Evolutionary conservation across 2,329 filamentous ascomycete genomes (phyloP), one percentile per base, ranked within the genome.

Genomic region (Ascochyta pisi): DNA sequence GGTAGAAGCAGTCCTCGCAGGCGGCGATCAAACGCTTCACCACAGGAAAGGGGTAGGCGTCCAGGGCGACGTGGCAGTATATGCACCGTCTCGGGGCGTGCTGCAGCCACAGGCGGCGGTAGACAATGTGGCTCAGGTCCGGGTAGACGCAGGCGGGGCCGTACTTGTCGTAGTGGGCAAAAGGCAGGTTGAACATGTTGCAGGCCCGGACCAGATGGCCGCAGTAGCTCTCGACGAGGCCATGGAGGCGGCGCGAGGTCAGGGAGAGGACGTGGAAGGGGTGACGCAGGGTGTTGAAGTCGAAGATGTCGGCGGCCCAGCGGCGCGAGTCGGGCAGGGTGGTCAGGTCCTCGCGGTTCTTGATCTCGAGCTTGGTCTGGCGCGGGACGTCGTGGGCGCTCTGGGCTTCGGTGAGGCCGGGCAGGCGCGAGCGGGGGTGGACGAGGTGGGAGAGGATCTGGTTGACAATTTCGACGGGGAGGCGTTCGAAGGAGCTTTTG

Each of bases 141-240:
- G 71, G 70, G 44, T 70, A 64, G 4, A 69, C 68, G 10, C 60
- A 58, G 1, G 56, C 42, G 3, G 57, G 27, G 7, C 68, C 67
- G 37, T 63, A 45, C 15, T 49, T 53, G 40, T 70, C 68, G 35
- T 63, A 48, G 2, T 62, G 63, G 4, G 60, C 50, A 50, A 70
- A 70, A 0, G 69, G 68, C 26, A 73, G 66, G 22, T 71, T 70
- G 62, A 73, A 73, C 47, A 57, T 58, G 50, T 72, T 71, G 62
- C 63, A 62, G 19, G 57, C 26, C 10, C 64, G 63, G 1, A 71
- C 69, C 8, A 70, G 45, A 50, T 72, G 66, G 3, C 51, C 56
- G 50, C 66, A 69, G 53, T 66, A 73, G 54, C 55, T 57, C 45
- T 73, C 67, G 16, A 73, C 65, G 0, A 65, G 46, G 16, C 45